Evolutionary conservation across 345 rosid species (phyloP).

Genomic region (Citrus maxima): DNA sequence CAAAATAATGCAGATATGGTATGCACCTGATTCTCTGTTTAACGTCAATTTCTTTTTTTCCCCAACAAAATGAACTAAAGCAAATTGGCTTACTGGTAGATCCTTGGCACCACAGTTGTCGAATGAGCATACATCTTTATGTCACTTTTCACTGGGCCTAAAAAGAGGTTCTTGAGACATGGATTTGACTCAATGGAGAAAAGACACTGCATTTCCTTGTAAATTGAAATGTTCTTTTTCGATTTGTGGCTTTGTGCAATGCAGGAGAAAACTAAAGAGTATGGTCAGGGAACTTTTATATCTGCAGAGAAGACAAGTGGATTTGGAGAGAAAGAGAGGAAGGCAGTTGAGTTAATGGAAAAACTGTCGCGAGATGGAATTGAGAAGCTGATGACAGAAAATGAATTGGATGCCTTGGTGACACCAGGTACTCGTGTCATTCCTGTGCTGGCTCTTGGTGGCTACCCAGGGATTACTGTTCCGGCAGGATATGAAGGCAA

Average conservation of each 20-base stretch:
- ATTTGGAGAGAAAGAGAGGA: constrained; percentile 24
- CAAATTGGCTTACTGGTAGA: neutral
- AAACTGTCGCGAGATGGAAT: constrained; percentile 19
- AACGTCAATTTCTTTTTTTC: neutral
- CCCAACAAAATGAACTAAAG: neutral
- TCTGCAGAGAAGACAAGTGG: constrained; percentile 31
- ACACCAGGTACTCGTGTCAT: neutral
- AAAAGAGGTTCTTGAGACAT: no score
- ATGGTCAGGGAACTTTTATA: constrained; percentile 23
- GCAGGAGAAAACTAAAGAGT: constrained; percentile 35
- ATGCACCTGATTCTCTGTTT: constrained; percentile 5
- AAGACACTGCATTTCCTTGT: no score
- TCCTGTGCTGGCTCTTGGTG: constrained; percentile 30
- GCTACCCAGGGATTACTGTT: constrained; percentile 40
- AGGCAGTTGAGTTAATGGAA: constrained; percentile 10
- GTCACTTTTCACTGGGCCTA: no score
- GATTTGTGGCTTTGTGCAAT: neutral
- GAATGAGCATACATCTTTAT: neutral
- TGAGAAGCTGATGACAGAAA: constrained; percentile 26
- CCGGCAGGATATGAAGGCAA: constrained; percentile 39
- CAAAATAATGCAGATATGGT: constrained; percentile 31
- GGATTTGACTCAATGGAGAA: no score
- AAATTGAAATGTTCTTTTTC: no score
- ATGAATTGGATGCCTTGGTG: constrained; percentile 39
- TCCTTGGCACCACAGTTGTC: constrained; percentile 2